Evolutionary conservation across 257 asterid species (phyloP).

Genomic region (Capsicum baccatum): DNA sequence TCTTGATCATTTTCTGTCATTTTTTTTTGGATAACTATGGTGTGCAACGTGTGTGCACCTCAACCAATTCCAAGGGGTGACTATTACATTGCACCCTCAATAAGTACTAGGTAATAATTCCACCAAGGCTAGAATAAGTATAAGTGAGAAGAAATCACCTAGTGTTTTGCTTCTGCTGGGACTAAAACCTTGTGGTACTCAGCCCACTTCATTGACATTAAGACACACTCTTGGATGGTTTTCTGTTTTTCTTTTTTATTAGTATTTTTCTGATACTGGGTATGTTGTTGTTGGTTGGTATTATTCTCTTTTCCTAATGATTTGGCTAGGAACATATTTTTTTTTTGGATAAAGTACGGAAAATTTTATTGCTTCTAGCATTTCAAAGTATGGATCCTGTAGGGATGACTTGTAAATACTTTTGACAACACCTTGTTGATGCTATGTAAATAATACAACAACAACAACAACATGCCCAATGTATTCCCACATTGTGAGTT

Average conservation of each 20-base stretch:
- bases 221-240: not conserved
- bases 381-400: not conserved
- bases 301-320: not conserved
- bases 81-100: too few relatives aligned
- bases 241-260: not conserved
- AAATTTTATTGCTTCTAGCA: not conserved
- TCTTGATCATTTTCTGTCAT: not conserved
- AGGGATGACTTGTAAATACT: conserved; percentile 1
- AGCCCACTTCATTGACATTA: not conserved
- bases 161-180: not conserved
- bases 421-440: not conserved
- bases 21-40: not conserved
- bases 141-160: not conserved
- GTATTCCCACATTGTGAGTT: too few relatives aligned
- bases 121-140: not conserved
- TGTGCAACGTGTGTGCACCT: not conserved
- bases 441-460: not conserved
- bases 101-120: not conserved
- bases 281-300: not conserved
- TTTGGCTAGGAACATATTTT: not conserved
- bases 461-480: too few relatives aligned
- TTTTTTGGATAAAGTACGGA: not conserved
- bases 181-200: not conserved
- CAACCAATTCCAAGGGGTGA: not conserved
- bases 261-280: too few relatives aligned